phyloP scores from a whole-genome alignment of 2,329 filamentous ascomycete species.

The Erysiphe pulchra region DNA sequence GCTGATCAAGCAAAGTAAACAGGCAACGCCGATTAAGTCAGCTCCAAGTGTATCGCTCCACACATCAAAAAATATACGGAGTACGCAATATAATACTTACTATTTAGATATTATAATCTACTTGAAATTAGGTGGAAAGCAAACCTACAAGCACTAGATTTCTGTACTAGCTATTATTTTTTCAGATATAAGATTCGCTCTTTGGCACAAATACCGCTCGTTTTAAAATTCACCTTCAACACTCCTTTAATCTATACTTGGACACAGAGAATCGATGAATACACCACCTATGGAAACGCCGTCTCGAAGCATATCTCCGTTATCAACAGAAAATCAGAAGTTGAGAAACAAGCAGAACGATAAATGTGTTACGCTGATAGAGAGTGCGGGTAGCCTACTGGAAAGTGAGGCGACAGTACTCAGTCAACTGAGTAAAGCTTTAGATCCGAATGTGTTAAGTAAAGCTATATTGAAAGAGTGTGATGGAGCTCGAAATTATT shows the following conservation, averaged over 20 bases:
- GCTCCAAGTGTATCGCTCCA: no score
- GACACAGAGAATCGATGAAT: slow-evolving; percentile 7
- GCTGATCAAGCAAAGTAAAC: no score
- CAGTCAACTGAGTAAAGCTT: slow-evolving; percentile 1
- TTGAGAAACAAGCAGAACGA: slow-evolving; percentile 10
- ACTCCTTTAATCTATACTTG: not conserved
- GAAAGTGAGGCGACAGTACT: slow-evolving; percentile 2
- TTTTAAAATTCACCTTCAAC: slow-evolving; percentile 12
- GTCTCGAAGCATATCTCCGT: not conserved
- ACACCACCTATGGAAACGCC: slow-evolving; percentile 18
- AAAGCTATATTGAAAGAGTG: slow-evolving; percentile 32
- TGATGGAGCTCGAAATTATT: slow-evolving; percentile 28
- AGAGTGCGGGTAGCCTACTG: slow-evolving; percentile 4
- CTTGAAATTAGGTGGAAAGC: no score
- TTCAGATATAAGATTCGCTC: no score
- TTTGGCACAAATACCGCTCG: no score
- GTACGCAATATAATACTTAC: no score
- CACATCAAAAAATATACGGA: no score
- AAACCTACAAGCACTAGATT: no score
- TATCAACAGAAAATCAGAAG: slow-evolving; percentile 9
- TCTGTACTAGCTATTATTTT: no score
- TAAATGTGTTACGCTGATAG: slow-evolving; percentile 5
- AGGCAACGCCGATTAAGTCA: no score
- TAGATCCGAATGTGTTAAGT: slow-evolving; percentile 29
- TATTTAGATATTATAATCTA: no score